Conservation (phyloP, 108 stramenopile genomes). For the Cyclotella kingstonii region DNA sequence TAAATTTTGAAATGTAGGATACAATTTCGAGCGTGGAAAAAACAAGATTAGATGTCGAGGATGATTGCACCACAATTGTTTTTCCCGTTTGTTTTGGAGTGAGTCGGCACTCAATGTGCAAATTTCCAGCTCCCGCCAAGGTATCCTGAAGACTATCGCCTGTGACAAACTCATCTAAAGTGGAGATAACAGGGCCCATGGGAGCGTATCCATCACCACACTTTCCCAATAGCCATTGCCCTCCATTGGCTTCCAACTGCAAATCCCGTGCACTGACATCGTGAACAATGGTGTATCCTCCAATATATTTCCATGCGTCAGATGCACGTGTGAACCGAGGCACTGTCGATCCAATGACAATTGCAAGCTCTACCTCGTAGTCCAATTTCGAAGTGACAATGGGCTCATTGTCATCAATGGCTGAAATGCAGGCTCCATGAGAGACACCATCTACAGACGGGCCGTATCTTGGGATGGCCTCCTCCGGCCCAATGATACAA, state of each 20-base stretch:
- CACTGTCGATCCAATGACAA: constrained; percentile 51
- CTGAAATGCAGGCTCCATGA: constrained; percentile 21
- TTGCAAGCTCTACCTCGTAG: constrained; percentile 66
- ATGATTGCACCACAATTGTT: constrained; percentile 45
- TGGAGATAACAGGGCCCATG: constrained; percentile 58
- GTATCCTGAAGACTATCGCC: constrained; percentile 11
- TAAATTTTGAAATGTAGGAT: constrained; percentile 54
- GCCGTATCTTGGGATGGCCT: constrained; percentile 36
- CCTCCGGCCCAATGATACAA: constrained; percentile 44
- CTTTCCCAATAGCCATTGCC: constrained; percentile 67
- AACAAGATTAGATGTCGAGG: constrained; percentile 52
- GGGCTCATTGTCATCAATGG: constrained; percentile 12
- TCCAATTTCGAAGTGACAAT: constrained; percentile 52
- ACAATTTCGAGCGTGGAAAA: constrained; percentile 45
- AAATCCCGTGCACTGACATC: constrained; percentile 64
- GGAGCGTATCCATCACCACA: constrained; percentile 58
- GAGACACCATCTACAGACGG: neutral
- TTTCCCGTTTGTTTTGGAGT: constrained; percentile 1
- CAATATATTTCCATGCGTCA: constrained; percentile 54
- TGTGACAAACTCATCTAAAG: constrained; percentile 46
- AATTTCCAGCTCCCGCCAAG: constrained; percentile 39
- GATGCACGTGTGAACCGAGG: constrained; percentile 40
- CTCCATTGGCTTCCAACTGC: constrained; percentile 67
- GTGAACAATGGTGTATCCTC: constrained; percentile 62
- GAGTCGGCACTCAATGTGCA: constrained; percentile 54